Evolutionary conservation across 2,329 filamentous ascomycete genomes (phyloP).

Genomic region (Endoconidiophora laricicola): DNA sequence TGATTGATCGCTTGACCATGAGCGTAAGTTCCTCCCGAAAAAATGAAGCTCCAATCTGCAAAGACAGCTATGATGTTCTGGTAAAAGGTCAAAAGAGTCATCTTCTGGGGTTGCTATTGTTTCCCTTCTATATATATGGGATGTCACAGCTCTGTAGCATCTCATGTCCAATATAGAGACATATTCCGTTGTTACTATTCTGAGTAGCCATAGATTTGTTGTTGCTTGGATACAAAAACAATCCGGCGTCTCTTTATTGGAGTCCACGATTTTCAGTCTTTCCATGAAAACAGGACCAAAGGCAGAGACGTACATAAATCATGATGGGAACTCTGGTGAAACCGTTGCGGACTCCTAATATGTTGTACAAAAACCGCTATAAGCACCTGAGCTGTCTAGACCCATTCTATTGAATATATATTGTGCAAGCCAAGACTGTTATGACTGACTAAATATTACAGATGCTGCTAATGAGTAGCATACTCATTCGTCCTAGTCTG

Average conservation of each 20-base stretch:
- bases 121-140: neutral
- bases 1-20: no score
- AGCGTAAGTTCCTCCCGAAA: neutral
- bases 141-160: neutral
- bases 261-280: constrained; percentile 4
- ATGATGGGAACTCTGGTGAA: neutral
- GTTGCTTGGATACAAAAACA: neutral
- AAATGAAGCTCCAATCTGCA: neutral
- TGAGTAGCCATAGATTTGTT: no score
- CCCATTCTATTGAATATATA: neutral
- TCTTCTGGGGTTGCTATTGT: constrained; percentile 5
- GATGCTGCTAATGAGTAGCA: neutral
- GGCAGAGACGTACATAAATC: constrained; percentile 4
- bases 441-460: neutral
- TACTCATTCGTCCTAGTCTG: neutral
- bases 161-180: neutral
- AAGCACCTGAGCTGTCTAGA: constrained; percentile 8
- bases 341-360: constrained; percentile 2
- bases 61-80: constrained; percentile 7
- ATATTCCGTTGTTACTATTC: no score
- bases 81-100: constrained; percentile 8
- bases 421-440: neutral
- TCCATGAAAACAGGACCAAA: constrained; percentile 9
- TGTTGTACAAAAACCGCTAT: constrained; percentile 4
- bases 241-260: constrained; percentile 5